Percentiles rank a stretch among this genome's conserved stretches.
These are phyloP conservation scores for Trichomonascaceae sp. DNA, from an alignment of 1,139 yeast genomes.

Conservation along the genomic window DNA sequence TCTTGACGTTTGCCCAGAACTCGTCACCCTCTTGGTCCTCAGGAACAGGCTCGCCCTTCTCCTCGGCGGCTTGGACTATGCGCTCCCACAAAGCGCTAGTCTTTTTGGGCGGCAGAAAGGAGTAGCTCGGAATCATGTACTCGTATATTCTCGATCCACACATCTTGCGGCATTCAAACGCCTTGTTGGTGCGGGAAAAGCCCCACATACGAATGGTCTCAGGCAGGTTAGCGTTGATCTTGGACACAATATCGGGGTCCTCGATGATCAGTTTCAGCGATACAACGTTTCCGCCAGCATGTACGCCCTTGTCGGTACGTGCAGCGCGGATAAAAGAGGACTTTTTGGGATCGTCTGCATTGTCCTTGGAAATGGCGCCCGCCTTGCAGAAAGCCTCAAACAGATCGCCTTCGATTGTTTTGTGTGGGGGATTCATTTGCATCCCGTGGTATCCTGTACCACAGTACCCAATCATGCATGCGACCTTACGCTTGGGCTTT, in stretches of 20 bases:
- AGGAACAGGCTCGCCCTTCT: conserved; percentile 42
- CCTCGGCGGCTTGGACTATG: conserved; percentile 38
- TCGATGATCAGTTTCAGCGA: conserved; percentile 81
- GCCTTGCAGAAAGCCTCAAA: conserved; percentile 77
- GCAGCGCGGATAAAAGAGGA: conserved; percentile 93
- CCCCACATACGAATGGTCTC: conserved; percentile 91
- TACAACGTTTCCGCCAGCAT: conserved; percentile 94
- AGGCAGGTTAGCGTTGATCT: conserved; percentile 65
- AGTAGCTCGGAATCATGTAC: conserved; percentile 81
- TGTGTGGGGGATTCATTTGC: conserved; percentile 86
- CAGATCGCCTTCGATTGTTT: conserved; percentile 85
- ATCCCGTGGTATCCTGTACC: conserved; percentile 98
- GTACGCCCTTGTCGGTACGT: conserved; percentile 97
- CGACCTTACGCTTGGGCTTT: conserved; percentile 76
- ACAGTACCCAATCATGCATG: conserved; percentile 88
- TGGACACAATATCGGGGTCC: conserved; percentile 61
- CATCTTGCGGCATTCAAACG: conserved; percentile 90
- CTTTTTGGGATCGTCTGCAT: conserved; percentile 81
- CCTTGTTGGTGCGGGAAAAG: conserved; percentile 72
- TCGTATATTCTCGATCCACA: conserved; percentile 92
- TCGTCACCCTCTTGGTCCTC: conserved; percentile 52
- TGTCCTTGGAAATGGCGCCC: conserved; percentile 83
- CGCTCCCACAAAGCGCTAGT: conserved; percentile 47
- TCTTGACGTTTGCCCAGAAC: conserved; percentile 54
- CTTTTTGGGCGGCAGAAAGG: conserved; percentile 85